Conservation (phyloP, 352 stramenopile genomes). For the Phytophthora syringae region DNA sequence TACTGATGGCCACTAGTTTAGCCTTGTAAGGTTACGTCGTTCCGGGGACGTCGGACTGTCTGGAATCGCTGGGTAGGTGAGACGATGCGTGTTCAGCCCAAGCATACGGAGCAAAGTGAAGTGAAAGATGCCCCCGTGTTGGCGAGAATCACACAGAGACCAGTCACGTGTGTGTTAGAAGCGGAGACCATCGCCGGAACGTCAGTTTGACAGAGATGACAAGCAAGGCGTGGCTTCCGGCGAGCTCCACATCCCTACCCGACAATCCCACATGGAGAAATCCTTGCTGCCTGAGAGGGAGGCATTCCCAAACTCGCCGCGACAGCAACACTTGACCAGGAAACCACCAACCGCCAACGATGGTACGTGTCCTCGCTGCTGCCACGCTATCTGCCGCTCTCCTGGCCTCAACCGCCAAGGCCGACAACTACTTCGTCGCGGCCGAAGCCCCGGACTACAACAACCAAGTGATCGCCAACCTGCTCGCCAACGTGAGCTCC, state of each 20-base stretch:
- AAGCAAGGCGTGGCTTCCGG: conserved; percentile 11
- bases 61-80: neutral
- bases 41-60: neutral
- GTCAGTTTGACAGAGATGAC: conserved; percentile 18
- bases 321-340: too few relatives aligned
- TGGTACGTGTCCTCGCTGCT: conserved; percentile 30
- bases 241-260: conserved; percentile 13
- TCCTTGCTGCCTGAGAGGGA: too few relatives aligned
- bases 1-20: neutral
- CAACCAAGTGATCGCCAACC: conserved; percentile 47
- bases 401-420: conserved; percentile 14
- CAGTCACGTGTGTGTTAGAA: conserved; percentile 23
- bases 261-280: conserved; percentile 25
- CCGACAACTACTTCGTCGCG: conserved; percentile 39
- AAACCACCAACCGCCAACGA: conserved; percentile 4
- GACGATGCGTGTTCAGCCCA: conserved; percentile 27
- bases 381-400: conserved; percentile 27
- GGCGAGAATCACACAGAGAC: conserved; percentile 21
- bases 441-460: too few relatives aligned
- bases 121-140: conserved; percentile 32
- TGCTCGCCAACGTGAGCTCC: conserved; percentile 44
- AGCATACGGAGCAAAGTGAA: conserved; percentile 24
- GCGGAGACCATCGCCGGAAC: conserved; percentile 1
- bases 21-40: neutral
- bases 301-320: conserved; percentile 29